Percentiles rank a stretch among this genome's conserved stretches.
Conservation (phyloP, 371 early-diverging fungal species). For the Haplosporangium sp. region DNA sequence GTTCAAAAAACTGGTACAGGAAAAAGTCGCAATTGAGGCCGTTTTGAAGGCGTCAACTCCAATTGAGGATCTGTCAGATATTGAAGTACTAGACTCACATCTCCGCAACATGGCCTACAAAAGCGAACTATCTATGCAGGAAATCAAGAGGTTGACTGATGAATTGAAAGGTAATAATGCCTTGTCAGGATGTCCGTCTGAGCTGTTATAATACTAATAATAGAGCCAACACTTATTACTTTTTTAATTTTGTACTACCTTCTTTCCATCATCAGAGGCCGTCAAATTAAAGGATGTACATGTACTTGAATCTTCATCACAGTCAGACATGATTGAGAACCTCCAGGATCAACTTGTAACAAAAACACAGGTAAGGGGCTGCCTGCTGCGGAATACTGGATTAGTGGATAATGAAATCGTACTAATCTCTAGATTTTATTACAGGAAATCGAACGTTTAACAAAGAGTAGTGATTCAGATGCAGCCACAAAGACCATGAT, state of each 20-base stretch:
- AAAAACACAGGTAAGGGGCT: constrained; percentile 31
- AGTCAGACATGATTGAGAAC: constrained; percentile 52
- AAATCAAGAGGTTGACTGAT: constrained; percentile 44
- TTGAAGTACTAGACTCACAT: constrained; percentile 50
- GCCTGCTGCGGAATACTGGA: not conserved
- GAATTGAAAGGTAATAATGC: constrained; percentile 33
- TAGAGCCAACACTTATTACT: no score
- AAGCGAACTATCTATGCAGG: constrained; percentile 53
- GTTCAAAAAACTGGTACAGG: constrained; percentile 46
- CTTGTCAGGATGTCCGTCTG: no score
- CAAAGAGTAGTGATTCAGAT: not conserved
- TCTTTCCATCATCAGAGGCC: constrained; percentile 14
- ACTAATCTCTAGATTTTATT: not conserved
- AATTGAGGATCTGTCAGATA: constrained; percentile 47
- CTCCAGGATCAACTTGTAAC: constrained; percentile 47
- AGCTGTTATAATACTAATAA: no score
- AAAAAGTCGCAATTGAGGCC: constrained; percentile 49
- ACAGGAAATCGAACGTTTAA: constrained; percentile 38
- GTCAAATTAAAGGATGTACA: constrained; percentile 47
- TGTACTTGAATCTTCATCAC: constrained; percentile 29
- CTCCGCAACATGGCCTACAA: constrained; percentile 51
- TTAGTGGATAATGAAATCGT: not conserved
- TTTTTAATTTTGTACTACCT: no score
- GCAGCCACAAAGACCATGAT: not conserved
- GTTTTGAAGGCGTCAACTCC: constrained; percentile 50